phyloP scores from a whole-genome alignment of 345 rosid genomes.

The Lumnitzera littorea region DNA sequence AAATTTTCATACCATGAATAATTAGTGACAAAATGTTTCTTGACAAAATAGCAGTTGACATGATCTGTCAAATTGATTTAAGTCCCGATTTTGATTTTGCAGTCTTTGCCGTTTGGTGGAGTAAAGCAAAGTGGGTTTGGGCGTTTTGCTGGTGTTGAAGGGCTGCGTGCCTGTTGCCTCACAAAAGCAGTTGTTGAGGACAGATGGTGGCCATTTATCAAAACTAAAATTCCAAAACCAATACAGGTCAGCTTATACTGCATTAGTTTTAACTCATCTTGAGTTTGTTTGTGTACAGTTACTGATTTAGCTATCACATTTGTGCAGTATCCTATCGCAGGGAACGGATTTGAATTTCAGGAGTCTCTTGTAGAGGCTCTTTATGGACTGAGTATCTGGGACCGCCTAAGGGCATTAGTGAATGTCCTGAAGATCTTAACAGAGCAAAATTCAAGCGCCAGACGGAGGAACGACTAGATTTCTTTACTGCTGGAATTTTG shows the following conservation, averaged over 20 bases:
- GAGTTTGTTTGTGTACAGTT: not conserved
- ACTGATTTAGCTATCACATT: not conserved
- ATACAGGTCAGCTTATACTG: slow-evolving; percentile 53
- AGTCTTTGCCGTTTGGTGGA: slow-evolving; percentile 98
- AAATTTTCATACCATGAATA: too few species aligned
- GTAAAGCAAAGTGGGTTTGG: slow-evolving; percentile 96
- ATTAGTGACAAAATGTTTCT: too few species aligned
- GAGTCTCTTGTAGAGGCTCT: slow-evolving; percentile 76
- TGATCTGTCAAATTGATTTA: not conserved
- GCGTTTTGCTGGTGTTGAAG: slow-evolving; percentile 92
- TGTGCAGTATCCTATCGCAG: slow-evolving; percentile 76
- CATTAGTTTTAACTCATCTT: not conserved
- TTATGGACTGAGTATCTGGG: slow-evolving; percentile 87
- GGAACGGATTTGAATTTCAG: slow-evolving; percentile 83
- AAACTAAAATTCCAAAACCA: slow-evolving; percentile 87
- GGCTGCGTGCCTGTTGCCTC: slow-evolving; percentile 90
- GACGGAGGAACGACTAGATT: slow-evolving; percentile 41
- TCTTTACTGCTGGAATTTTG: not conserved
- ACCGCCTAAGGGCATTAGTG: slow-evolving; percentile 66
- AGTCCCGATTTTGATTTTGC: slow-evolving; percentile 13
- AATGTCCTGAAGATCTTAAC: slow-evolving; percentile 63
- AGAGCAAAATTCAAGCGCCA: slow-evolving; percentile 43
- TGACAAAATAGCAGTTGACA: too few species aligned
- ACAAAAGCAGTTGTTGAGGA: slow-evolving; percentile 94
- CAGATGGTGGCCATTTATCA: slow-evolving; percentile 91